A percentile compares a stretch with the other conserved stretches of the same genome.
These are phyloP conservation scores for Allomyces arbusculus DNA, from an alignment of 192 early-diverging fungal genomes.

Conservation along the genomic window DNA sequence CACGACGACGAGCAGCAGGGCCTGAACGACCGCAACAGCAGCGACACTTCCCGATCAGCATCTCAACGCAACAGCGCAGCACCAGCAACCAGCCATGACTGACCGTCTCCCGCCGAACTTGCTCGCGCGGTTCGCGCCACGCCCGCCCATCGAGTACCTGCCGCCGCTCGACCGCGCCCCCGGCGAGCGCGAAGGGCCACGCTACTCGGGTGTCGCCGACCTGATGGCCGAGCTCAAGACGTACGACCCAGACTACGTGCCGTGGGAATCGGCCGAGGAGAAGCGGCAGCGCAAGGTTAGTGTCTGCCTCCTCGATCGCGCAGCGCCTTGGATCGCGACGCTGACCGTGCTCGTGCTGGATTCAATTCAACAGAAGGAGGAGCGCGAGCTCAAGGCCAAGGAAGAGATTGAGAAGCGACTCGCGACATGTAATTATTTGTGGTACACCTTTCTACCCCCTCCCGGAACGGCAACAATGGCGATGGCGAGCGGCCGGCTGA, in stretches of 20 bases:
- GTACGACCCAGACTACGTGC: slow-evolving; percentile 54
- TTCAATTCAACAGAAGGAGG: slow-evolving; percentile 20
- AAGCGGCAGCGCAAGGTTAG: slow-evolving; percentile 42
- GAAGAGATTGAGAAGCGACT: slow-evolving; percentile 30
- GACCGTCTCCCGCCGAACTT: slow-evolving; percentile 38
- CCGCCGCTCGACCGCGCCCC: slow-evolving; percentile 46
- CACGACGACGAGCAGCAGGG: too few species aligned
- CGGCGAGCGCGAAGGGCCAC: slow-evolving; percentile 25
- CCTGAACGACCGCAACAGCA: too few species aligned
- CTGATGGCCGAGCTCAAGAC: slow-evolving; percentile 24
- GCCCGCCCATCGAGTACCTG: slow-evolving; percentile 46
- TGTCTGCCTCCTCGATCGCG: slow-evolving; percentile 1
- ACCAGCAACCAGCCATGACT: not conserved
- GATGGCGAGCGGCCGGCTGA: too few species aligned
- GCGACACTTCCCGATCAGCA: too few species aligned
- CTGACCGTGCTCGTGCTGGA: not conserved
- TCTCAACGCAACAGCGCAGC: not conserved
- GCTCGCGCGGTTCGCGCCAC: slow-evolving; percentile 56
- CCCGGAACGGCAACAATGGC: too few species aligned
- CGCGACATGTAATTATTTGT: slow-evolving; percentile 20
- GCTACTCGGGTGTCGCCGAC: slow-evolving; percentile 33
- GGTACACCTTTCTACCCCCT: not conserved
- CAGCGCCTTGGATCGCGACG: not conserved
- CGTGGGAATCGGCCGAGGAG: slow-evolving; percentile 45
- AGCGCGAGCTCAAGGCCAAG: slow-evolving; percentile 32